Percentiles rank a stretch among this genome's conserved stretches.
Conservation (phyloP, 2,329 filamentous ascomycete species). For the Calonectria pteridis region DNA sequence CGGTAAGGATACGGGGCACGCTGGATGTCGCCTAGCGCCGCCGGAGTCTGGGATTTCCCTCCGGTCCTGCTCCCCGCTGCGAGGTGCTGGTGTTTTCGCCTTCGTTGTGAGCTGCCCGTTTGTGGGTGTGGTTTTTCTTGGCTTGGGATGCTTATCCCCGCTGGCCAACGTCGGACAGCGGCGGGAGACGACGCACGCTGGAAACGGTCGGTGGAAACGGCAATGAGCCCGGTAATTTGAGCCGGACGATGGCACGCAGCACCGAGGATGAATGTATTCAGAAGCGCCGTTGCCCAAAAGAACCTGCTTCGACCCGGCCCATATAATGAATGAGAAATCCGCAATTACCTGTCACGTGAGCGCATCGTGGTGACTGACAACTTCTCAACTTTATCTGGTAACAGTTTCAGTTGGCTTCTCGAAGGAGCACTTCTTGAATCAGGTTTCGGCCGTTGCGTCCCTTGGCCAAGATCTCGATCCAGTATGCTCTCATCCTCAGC, state of each 20-base stretch:
- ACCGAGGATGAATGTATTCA: not conserved
- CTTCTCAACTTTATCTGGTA: not conserved
- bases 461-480: not conserved
- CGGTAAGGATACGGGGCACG: not conserved
- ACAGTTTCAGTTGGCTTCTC: not conserved
- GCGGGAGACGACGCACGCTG: not conserved
- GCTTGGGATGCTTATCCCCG: not conserved
- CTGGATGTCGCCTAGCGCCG: slow-evolving; percentile 1
- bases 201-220: not conserved
- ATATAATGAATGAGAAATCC: not conserved
- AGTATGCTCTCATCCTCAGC: not conserved
- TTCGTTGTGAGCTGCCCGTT: not conserved
- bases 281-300: not conserved
- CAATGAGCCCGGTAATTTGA: not conserved
- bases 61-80: slow-evolving; percentile 1
- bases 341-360: slow-evolving; percentile 2
- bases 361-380: not conserved
- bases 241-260: not conserved
- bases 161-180: not conserved
- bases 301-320: not conserved
- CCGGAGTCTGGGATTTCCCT: not conserved
- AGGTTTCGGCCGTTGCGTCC: not conserved
- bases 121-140: not conserved
- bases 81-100: not conserved
- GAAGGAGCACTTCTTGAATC: not conserved